Conservation (phyloP, 805 yeast species). For the Schwanniomyces yamadae region DNA sequence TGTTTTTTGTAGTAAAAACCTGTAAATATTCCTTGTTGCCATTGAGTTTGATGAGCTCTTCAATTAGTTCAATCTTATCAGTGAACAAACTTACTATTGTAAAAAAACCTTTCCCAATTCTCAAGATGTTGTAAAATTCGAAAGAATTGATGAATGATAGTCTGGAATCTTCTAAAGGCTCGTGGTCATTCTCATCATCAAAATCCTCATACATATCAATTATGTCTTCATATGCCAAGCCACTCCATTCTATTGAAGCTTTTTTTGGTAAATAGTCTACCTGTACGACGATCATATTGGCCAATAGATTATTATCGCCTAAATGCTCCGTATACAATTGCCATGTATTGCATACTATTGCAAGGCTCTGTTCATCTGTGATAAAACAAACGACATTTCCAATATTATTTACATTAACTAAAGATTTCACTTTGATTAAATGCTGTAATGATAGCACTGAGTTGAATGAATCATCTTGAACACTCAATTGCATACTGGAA, state of each 20-base stretch:
- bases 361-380: constrained; percentile 30
- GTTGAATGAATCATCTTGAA: constrained; percentile 26
- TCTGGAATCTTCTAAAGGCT: neutral
- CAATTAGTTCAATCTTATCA: constrained; percentile 9
- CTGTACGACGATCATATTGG: constrained; percentile 48
- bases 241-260: constrained; percentile 77
- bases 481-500: constrained; percentile 53
- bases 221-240: constrained; percentile 46
- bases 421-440: constrained; percentile 58
- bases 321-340: constrained; percentile 28
- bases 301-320: constrained; percentile 16
- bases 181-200: constrained; percentile 36
- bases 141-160: constrained; percentile 3
- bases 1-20: constrained; percentile 7
- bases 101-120: constrained; percentile 8
- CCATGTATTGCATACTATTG: constrained; percentile 45
- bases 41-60: constrained; percentile 7
- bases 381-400: constrained; percentile 57
- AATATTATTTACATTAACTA: constrained; percentile 46
- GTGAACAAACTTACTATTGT: constrained; percentile 14
- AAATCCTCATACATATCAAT: constrained; percentile 38
- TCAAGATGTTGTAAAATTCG: constrained; percentile 12
- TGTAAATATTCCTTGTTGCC: constrained; percentile 7
- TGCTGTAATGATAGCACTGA: constrained; percentile 70
- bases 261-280: constrained; percentile 60